Evolutionary conservation across 257 asterid species (phyloP).

Genomic region (Solanum dulcamara): DNA sequence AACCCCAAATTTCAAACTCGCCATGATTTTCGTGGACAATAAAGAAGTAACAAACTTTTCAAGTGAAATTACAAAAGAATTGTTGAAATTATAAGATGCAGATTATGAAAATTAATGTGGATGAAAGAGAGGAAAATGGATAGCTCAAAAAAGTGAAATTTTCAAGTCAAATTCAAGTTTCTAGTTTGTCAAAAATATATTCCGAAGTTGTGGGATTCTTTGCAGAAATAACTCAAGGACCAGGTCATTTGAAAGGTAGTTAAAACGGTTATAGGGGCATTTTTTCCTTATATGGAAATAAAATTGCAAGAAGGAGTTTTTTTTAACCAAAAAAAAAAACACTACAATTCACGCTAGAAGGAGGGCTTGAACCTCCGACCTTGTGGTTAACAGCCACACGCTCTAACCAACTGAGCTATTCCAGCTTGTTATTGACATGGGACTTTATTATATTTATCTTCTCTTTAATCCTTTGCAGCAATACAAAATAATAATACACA

Average conservation of each 20-base stretch:
- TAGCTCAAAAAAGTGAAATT: background rate
- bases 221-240: background rate
- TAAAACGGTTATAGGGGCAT: background rate
- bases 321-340: no score
- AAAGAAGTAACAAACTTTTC: background rate
- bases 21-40: conserved; percentile 18
- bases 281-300: background rate
- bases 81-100: background rate
- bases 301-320: background rate
- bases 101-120: background rate
- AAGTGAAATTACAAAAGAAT: background rate
- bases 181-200: background rate
- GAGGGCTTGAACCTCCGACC: conserved; percentile 95
- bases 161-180: background rate
- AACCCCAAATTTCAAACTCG: conserved; percentile 41
- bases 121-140: background rate
- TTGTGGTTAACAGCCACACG: conserved; percentile 99
- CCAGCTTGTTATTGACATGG: conserved; percentile 30
- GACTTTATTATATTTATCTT: no score
- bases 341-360: no score
- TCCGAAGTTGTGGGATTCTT: background rate
- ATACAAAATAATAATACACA: background rate
- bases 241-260: background rate
- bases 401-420: conserved; percentile 99
- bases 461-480: background rate